These are phyloP conservation scores for Oryza glaberrima DNA, from an alignment of 176 grass and related monocot genomes.

Conservation along the genomic window DNA sequence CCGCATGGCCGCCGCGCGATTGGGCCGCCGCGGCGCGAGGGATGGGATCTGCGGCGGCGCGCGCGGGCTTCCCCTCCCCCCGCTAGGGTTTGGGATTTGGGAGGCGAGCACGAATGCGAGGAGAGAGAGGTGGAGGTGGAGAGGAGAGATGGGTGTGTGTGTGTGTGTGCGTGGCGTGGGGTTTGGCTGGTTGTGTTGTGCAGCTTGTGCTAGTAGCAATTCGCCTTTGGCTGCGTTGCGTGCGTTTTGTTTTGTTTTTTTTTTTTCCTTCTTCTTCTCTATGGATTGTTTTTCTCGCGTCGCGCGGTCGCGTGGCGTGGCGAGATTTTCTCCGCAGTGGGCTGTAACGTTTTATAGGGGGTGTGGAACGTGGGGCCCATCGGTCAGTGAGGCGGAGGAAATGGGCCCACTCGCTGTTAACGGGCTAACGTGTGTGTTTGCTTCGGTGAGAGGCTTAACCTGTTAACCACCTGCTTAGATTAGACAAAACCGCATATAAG, in stretches of 20 bases:
- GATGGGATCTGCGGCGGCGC: conserved; percentile 43
- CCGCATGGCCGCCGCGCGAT: conserved; percentile 28
- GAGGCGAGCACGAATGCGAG: neutral
- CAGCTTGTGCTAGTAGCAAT: neutral
- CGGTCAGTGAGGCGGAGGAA: neutral
- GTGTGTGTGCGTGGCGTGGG: neutral
- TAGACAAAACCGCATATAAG: neutral
- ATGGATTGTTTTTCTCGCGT: neutral
- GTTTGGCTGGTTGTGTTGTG: neutral
- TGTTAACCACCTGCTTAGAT: neutral
- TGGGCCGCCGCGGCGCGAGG: neutral
- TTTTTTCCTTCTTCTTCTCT: too few species aligned
- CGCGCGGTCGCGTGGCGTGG: neutral
- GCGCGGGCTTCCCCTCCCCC: too few species aligned
- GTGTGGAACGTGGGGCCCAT: neutral
- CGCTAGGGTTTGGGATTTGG: conserved; percentile 38
- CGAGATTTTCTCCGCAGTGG: too few species aligned
- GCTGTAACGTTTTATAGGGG: neutral
- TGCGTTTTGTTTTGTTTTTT: too few species aligned
- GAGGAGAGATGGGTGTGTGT: neutral
- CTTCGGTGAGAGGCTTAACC: neutral
- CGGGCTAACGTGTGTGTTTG: neutral
- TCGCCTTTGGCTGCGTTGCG: neutral
- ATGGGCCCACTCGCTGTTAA: neutral
- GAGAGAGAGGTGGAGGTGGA: too few species aligned